Evolutionary conservation across 2,329 filamentous ascomycete genomes (phyloP).

Genomic region (Xylariales sp.): DNA sequence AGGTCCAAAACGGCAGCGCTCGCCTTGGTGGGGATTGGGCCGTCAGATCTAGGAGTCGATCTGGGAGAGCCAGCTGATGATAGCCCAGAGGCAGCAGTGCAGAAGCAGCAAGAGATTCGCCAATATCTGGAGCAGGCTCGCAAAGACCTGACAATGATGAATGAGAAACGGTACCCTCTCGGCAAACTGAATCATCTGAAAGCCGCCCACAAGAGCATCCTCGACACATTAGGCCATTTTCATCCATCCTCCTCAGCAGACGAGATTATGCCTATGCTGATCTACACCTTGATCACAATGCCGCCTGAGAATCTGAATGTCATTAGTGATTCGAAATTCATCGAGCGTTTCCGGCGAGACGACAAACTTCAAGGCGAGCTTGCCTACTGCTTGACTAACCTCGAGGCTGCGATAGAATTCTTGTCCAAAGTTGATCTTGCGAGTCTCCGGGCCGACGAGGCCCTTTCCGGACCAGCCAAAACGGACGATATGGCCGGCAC

Average conservation of each 20-base stretch:
- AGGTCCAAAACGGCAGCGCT: slow-evolving; percentile 91
- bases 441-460: slow-evolving; percentile 77
- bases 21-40: slow-evolving; percentile 83
- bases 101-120: slow-evolving; percentile 64
- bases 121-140: slow-evolving; percentile 69
- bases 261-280: slow-evolving; percentile 93
- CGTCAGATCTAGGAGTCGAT: slow-evolving; percentile 79
- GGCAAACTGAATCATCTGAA: slow-evolving; percentile 90
- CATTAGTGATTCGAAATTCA: slow-evolving; percentile 92
- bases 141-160: slow-evolving; percentile 73
- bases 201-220: slow-evolving; percentile 86
- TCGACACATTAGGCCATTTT: slow-evolving; percentile 71
- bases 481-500: slow-evolving; percentile 41
- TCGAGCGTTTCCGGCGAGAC: slow-evolving; percentile 84
- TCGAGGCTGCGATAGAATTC: slow-evolving; percentile 93
- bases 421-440: slow-evolving; percentile 92
- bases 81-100: slow-evolving; percentile 51
- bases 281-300: slow-evolving; percentile 90
- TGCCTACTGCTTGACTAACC: slow-evolving; percentile 92
- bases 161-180: slow-evolving; percentile 78
- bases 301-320: slow-evolving; percentile 81
- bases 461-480: slow-evolving; percentile 63
- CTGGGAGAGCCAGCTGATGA: slow-evolving; percentile 53
- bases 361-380: slow-evolving; percentile 88
- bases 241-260: slow-evolving; percentile 85